A percentile compares a stretch with the other conserved stretches of the same genome.
These are phyloP conservation scores for Actinidia polygama DNA, from an alignment of 179 eudicot genomes.

Conservation along the genomic window DNA sequence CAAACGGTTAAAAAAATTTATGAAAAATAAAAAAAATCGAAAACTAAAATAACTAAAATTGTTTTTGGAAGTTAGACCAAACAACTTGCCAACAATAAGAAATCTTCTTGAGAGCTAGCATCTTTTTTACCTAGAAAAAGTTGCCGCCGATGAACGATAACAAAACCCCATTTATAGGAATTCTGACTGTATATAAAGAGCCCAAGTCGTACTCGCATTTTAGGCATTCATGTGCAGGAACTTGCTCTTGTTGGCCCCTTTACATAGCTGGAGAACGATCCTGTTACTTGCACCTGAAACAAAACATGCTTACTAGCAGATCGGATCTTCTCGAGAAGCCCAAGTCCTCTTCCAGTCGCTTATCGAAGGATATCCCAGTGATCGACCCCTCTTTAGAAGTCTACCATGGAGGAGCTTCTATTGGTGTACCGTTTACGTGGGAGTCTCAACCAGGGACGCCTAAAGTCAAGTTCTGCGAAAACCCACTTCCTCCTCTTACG, in stretches of 20 bases:
- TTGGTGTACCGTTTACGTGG: slow-evolving; percentile 34
- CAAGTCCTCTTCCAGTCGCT: slow-evolving; percentile 1
- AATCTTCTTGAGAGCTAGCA: neutral
- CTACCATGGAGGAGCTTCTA: slow-evolving; percentile 35
- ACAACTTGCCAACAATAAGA: neutral
- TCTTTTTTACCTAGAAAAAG: neutral
- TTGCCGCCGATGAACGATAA: too few species aligned
- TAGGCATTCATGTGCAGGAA: neutral
- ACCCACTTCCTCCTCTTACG: slow-evolving; percentile 33
- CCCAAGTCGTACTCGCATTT: neutral
- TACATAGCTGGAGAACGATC: neutral
- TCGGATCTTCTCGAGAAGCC: slow-evolving; percentile 22
- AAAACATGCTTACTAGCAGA: slow-evolving; percentile 6
- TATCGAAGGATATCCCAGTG: slow-evolving; percentile 12
- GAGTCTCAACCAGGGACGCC: slow-evolving; percentile 43
- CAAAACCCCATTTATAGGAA: neutral
- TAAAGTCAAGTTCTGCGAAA: slow-evolving; percentile 16
- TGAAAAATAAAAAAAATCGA: too few species aligned
- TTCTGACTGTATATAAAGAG: neutral
- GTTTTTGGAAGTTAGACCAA: too few species aligned
- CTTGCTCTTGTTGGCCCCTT: neutral
- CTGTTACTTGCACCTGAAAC: slow-evolving; percentile 14
- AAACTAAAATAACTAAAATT: too few species aligned
- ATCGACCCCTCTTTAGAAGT: slow-evolving; percentile 18
- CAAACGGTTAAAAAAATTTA: too few species aligned